These are phyloP conservation scores for Globisporangium lucens DNA, from an alignment of 352 stramenopile genomes.

Conservation along the genomic window DNA sequence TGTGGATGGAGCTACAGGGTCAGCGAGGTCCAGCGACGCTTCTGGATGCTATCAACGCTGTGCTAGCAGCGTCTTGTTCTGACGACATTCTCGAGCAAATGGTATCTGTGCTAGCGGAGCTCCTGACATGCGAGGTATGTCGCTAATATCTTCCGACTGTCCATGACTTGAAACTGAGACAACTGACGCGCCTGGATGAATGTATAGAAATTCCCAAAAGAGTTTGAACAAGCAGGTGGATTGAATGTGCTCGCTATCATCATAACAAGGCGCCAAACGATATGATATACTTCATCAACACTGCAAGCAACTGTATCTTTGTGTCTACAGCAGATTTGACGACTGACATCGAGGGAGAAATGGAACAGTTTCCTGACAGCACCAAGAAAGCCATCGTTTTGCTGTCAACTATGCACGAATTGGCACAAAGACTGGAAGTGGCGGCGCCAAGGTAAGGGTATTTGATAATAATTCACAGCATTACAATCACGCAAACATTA, in stretches of 20 bases:
- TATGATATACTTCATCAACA: not conserved
- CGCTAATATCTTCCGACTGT: not conserved
- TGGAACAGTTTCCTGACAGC: constrained; percentile 5
- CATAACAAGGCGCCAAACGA: constrained; percentile 1
- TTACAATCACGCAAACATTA: not conserved
- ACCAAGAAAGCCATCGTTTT: constrained; percentile 2
- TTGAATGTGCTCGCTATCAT: constrained; percentile 1
- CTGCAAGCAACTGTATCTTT: not conserved
- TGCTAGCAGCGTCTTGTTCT: not conserved
- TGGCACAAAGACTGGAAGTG: not conserved
- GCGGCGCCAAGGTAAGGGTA: not conserved
- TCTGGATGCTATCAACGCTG: not conserved
- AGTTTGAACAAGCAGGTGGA: constrained; percentile 1
- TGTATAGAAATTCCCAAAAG: constrained; percentile 1
- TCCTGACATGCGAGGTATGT: constrained; percentile 10
- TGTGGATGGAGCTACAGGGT: constrained; percentile 6
- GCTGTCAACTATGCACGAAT: constrained; percentile 4
- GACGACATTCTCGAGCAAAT: not conserved
- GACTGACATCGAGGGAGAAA: not conserved
- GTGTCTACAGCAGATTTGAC: not conserved
- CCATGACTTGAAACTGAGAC: not conserved
- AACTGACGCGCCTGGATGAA: not conserved
- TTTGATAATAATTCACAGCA: not conserved
- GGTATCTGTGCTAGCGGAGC: not conserved
- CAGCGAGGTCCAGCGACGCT: constrained; percentile 4